These are phyloP conservation scores for Nannizzia gypsea DNA, from an alignment of 2,329 filamentous ascomycete species.

Conservation along the genomic window DNA sequence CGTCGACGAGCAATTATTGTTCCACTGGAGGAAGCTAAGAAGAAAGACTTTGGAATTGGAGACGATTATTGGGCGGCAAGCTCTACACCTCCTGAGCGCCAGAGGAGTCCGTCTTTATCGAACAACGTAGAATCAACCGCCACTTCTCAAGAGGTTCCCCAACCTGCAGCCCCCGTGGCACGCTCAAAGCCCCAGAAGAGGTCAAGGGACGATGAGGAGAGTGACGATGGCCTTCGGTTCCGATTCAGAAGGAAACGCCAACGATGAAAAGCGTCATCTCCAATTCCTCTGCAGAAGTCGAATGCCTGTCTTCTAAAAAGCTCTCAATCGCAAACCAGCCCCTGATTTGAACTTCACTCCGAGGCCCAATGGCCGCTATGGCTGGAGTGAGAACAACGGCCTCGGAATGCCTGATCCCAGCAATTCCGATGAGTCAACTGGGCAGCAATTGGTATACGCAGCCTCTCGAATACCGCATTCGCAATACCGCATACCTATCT, in stretches of 20 bases:
- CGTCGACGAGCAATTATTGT: conserved; percentile 52
- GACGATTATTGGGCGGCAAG: conserved; percentile 58
- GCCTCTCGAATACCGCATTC: no score
- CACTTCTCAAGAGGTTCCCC: conserved; percentile 3
- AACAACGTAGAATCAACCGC: conserved; percentile 23
- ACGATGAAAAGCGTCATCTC: background rate
- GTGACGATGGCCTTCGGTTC: conserved; percentile 47
- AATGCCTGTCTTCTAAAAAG: background rate
- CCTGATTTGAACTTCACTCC: no score
- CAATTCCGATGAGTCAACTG: no score
- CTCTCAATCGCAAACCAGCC: no score
- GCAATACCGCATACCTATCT: no score
- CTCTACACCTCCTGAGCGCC: conserved; percentile 19
- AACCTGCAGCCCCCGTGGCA: background rate
- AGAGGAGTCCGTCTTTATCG: conserved; percentile 18
- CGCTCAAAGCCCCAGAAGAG: conserved; percentile 7
- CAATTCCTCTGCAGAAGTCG: background rate
- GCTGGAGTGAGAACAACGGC: no score
- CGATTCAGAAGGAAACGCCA: conserved; percentile 40
- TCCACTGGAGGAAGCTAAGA: conserved; percentile 56
- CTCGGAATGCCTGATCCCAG: no score
- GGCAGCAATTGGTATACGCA: no score
- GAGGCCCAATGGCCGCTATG: no score
- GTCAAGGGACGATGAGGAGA: conserved; percentile 37
- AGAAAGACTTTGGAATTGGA: conserved; percentile 60